Evolutionary conservation across 805 yeast species (phyloP).

Genomic region (Ogataea corticis): DNA sequence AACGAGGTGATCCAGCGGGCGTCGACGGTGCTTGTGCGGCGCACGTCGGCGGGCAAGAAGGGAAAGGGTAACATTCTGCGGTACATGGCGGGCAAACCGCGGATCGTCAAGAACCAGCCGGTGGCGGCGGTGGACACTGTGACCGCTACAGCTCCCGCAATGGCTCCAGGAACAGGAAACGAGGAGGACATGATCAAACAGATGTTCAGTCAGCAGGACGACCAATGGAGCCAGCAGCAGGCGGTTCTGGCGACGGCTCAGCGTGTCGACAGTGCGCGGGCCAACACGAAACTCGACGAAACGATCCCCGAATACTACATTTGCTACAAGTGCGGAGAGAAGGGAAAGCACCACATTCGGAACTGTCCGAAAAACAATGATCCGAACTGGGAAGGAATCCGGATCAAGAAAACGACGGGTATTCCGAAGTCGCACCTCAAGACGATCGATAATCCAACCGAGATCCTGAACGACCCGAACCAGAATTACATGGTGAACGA

Average conservation of each 20-base stretch:
- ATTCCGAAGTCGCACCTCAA: constrained; percentile 91
- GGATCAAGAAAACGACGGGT: constrained; percentile 93
- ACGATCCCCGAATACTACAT: constrained; percentile 94
- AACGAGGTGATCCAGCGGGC: constrained; percentile 90
- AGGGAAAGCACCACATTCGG: constrained; percentile 90
- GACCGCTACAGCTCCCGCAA: constrained; percentile 15
- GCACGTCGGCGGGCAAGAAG: constrained; percentile 65
- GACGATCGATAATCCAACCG: constrained; percentile 78
- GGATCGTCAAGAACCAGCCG: constrained; percentile 31
- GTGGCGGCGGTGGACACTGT: constrained; percentile 18
- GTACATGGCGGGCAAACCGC: constrained; percentile 73
- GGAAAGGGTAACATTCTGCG: constrained; percentile 63
- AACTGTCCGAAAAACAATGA: constrained; percentile 94
- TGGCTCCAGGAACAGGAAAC: constrained; percentile 27
- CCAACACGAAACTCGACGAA: constrained; percentile 52
- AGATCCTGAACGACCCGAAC: constrained; percentile 47
- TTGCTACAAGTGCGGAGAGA: constrained; percentile 94
- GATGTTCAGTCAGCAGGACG: constrained; percentile 92
- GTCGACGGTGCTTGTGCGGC: constrained; percentile 72
- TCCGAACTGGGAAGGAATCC: constrained; percentile 90
- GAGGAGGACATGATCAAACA: constrained; percentile 88
- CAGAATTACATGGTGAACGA: constrained; percentile 81
- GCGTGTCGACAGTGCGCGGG: constrained; percentile 47
- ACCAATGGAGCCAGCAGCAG: constrained; percentile 94
- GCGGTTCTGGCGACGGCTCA: constrained; percentile 85